Evolutionary conservation across 2,329 filamentous ascomycete species (phyloP), one percentile per base, ranked within the genome.

Genomic region (Fusarium verticillioides): DNA sequence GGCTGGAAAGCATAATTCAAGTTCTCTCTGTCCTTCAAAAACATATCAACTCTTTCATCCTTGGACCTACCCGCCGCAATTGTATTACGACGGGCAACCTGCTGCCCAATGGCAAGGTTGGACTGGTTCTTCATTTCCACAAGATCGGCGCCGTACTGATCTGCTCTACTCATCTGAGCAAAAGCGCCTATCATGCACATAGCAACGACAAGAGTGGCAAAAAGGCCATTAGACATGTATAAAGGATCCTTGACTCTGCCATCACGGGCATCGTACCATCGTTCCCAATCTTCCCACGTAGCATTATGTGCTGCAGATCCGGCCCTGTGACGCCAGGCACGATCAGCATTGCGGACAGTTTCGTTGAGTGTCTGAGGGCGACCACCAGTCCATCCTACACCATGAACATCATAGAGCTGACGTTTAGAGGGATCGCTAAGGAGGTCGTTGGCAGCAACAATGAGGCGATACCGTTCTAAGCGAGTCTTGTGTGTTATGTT

Each of bases 271-370:
- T 90, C 85, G 76, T 93, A 88, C 91, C 93, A 97, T 49, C 87
- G 87, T 84, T 97, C 94, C 95, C 95, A 98, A 81, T 99, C 96
- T 81, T 99, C 96, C 96, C 96, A 99, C 0, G 96, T 98, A 2
- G 94, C 96, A 81, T 98, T 98, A 75, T 84, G 83, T 57, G 87
- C 87, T 18, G 88, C 81, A 61, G 82, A 87, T 30, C 84, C 85
- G 1, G 85, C 84, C 39, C 80, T 79, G 19, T 83, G 76, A 40
- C 87, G 85, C 88, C 88, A 91, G 9, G 81, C 78, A 30, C 79
- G 81, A 70, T 89, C 85, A 21, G 82, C 81, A 6, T 81, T 73
- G 43, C 86, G 80, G 4, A 79, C 64, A 21, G 68, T 69, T 26
- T 81, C 79, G 57, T 83, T 80, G 73, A 84, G 78, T 59, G 92